Percentiles rank a stretch among this genome's conserved stretches.
phyloP scores from a whole-genome alignment of 495 filamentous ascomycete species.

The Lasiosphaeria miniovina region DNA sequence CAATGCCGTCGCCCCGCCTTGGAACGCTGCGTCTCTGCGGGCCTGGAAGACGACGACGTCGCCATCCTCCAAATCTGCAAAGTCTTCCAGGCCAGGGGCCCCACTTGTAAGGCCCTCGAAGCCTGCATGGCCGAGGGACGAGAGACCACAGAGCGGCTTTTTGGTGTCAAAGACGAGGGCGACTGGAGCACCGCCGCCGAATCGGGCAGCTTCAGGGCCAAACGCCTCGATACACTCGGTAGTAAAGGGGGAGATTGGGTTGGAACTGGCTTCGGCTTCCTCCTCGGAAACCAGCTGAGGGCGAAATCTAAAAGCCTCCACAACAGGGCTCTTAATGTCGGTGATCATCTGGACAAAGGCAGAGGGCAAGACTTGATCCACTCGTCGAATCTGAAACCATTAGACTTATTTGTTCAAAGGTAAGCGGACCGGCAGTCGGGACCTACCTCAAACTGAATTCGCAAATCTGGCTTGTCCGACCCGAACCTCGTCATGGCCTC shows the following conservation, averaged over 20 bases:
- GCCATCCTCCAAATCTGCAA: slow-evolving; percentile 48
- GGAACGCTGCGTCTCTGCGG: slow-evolving; percentile 57
- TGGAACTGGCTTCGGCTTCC: slow-evolving; percentile 21
- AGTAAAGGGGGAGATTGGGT: slow-evolving; percentile 50
- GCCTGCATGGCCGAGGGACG: slow-evolving; percentile 71
- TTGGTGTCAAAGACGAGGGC: slow-evolving; percentile 69
- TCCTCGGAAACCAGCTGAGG: slow-evolving; percentile 20
- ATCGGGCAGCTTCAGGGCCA: slow-evolving; percentile 57
- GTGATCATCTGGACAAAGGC: slow-evolving; percentile 73
- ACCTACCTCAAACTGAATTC: slow-evolving; percentile 51
- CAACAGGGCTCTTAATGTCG: slow-evolving; percentile 54
- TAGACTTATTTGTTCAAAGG: slow-evolving; percentile 9
- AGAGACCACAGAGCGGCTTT: slow-evolving; percentile 69
- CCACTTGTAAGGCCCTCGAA: slow-evolving; percentile 45
- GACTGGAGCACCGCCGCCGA: slow-evolving; percentile 68
- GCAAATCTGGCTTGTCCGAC: slow-evolving; percentile 87
- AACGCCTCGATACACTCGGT: slow-evolving; percentile 64
- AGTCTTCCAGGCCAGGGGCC: slow-evolving; percentile 13
- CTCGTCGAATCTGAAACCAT: slow-evolving; percentile 54
- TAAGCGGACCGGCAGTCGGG: neutral
- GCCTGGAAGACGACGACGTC: slow-evolving; percentile 80
- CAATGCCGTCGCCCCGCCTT: slow-evolving; percentile 72
- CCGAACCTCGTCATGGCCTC: slow-evolving; percentile 79
- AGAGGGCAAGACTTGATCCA: slow-evolving; percentile 61
- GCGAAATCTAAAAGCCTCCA: slow-evolving; percentile 69